Base-by-base conservation (phyloP, 768 basidiomycete genomes). In the Panaeolus cyanescens region DNA sequence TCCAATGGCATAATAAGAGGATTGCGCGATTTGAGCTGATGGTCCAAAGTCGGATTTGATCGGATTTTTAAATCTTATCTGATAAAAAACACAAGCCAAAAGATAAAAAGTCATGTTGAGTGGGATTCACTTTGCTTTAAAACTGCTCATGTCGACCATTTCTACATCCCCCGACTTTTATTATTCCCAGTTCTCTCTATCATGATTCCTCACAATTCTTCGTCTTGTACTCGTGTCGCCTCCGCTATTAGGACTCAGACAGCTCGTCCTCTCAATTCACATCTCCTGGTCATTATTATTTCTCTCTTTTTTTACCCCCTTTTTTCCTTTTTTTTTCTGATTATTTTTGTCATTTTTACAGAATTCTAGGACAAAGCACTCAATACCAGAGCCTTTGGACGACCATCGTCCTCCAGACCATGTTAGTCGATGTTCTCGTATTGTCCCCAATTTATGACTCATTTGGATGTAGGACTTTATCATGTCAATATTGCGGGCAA, bases 401-500 rank as follows among this genome's bases (percentile, higher is more conserved):
- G 80, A 81, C 17, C 40, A 67, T 9, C 75, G 77, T 1, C 70
- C 79, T 5, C 74, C 85, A 30, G 84, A 85, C 56, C 84, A 86
- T 71, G 87, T 85, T 66, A 64, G 80, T 70, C 20, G 28, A 32
- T 34, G 36, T 61, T 6, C 8, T 28, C 5, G 32, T 45, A 54
- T 62, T 55, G 34, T 57, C 57, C 54, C 20, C 55, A 34, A 64
- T 17, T 59, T 58, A 53, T 55, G 34, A 64, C 61, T 67, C 59
- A 58, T 60, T 36, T 25, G 20, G 7, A 31, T 62, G 15, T 72
- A 99, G 95, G 97, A 99, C 72, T 96, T 99, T 70, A 95, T 99
- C 70, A 78, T 99, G 59, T 97, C 96, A 32, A 92, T 99, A 68
- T 82, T 99, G 56, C 89, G 91, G 58, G 90, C 97, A 30, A 94